Evolutionary conservation across 306 rosid species (phyloP).

Genomic region (Prinsepia uniflora): DNA sequence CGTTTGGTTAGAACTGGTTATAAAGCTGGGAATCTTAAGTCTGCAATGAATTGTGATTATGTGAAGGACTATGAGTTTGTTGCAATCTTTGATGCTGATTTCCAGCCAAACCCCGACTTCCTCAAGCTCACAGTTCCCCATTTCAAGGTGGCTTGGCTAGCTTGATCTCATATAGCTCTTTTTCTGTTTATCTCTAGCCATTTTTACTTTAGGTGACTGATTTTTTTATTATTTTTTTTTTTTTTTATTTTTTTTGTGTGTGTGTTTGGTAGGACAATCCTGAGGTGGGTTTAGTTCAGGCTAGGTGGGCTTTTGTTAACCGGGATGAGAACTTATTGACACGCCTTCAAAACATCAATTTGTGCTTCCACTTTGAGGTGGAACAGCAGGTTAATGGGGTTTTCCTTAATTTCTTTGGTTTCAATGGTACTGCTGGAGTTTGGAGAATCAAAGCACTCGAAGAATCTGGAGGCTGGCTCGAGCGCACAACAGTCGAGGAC

Average conservation of each 20-base stretch:
- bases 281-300: constrained; percentile 70
- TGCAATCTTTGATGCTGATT: constrained; percentile 75
- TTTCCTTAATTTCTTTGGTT: constrained; percentile 69
- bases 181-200: not conserved
- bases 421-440: constrained; percentile 83
- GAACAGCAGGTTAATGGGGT: constrained; percentile 77
- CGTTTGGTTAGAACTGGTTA: constrained; percentile 63
- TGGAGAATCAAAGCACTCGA: constrained; percentile 81
- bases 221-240: constrained; percentile 14
- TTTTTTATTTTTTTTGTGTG: constrained; percentile 1
- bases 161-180: not conserved
- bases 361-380: constrained; percentile 80
- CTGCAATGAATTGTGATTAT: constrained; percentile 69
- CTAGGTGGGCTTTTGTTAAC: constrained; percentile 77
- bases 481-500: constrained; percentile 76
- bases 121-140: constrained; percentile 64
- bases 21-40: constrained; percentile 77
- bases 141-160: constrained; percentile 59
- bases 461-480: constrained; percentile 81
- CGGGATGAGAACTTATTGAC: constrained; percentile 71
- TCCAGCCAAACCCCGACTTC: constrained; percentile 64
- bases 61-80: constrained; percentile 66
- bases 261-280: constrained; percentile 44
- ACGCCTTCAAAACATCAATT: constrained; percentile 60
- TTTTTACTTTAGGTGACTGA: constrained; percentile 18